Evolutionary conservation across 164 flowering plant species (phyloP).

Genomic region (Umbellularia californica): DNA sequence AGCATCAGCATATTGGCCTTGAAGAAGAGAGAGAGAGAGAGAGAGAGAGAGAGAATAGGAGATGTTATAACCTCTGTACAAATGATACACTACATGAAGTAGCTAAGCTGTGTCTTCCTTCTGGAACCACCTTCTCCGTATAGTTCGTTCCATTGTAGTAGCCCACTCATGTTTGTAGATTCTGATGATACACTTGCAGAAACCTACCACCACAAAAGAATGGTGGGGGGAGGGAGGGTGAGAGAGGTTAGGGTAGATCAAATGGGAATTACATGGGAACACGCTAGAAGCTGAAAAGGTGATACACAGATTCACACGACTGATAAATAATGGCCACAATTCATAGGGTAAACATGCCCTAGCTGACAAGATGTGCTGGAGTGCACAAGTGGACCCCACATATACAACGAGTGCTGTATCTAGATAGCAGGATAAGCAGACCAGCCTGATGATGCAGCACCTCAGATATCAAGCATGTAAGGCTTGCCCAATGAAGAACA

Average conservation of each 20-base stretch:
- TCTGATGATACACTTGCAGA: constrained; percentile 92
- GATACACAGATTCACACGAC: background rate
- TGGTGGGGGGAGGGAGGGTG: background rate
- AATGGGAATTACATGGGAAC: background rate
- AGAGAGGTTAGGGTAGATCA: background rate
- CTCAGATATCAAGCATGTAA: background rate
- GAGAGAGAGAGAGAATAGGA: background rate
- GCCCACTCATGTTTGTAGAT: constrained; percentile 79
- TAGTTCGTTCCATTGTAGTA: constrained; percentile 84
- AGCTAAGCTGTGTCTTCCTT: constrained; percentile 68
- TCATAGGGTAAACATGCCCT: background rate
- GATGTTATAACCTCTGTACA: constrained; percentile 6
- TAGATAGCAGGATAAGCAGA: background rate
- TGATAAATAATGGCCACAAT: background rate
- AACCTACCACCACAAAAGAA: constrained; percentile 36
- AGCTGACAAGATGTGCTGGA: too few relatives aligned
- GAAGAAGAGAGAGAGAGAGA: background rate
- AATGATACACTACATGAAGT: constrained; percentile 62
- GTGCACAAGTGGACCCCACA: background rate
- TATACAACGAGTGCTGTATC: background rate
- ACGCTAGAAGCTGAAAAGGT: background rate
- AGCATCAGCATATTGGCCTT: background rate
- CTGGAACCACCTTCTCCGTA: constrained; percentile 94
- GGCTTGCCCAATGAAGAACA: background rate
- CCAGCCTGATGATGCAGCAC: background rate